A percentile compares a stretch with the other conserved stretches of the same genome.
Evolutionary conservation across 2,329 filamentous ascomycete species (phyloP).

Genomic region (Clonostachys chloroleuca): DNA sequence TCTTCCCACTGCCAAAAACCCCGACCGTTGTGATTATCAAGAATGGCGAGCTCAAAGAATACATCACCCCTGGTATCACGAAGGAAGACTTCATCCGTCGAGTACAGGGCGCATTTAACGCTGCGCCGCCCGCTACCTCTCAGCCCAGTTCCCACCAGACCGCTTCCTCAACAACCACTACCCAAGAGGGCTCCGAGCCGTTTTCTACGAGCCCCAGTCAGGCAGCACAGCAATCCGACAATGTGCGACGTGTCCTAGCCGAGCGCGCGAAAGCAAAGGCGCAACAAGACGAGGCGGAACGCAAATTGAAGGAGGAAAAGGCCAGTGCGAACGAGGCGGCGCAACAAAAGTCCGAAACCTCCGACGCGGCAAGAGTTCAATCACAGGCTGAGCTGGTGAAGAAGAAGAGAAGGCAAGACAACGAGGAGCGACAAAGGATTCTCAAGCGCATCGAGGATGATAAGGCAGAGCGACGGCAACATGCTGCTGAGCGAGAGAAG

Average conservation of each 20-base stretch:
- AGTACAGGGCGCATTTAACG: constrained; percentile 24
- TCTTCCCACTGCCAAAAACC: constrained; percentile 75
- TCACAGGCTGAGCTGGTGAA: constrained; percentile 51
- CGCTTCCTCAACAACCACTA: constrained; percentile 5
- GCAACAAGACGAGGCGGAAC: constrained; percentile 36
- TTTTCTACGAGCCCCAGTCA: constrained; percentile 1
- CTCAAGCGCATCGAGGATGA: constrained; percentile 74
- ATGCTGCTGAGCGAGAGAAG: constrained; percentile 44
- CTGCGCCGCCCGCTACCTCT: constrained; percentile 8
- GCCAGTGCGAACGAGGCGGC: constrained; percentile 42
- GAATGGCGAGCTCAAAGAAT: constrained; percentile 74
- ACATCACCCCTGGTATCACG: constrained; percentile 59
- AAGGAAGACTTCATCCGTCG: constrained; percentile 62
- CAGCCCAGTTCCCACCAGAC: constrained; percentile 7
- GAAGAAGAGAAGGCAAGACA: constrained; percentile 60
- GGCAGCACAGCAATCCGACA: constrained; percentile 12
- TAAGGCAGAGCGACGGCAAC: constrained; percentile 60
- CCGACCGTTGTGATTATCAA: constrained; percentile 78
- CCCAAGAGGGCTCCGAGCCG: constrained; percentile 1
- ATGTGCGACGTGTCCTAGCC: constrained; percentile 33
- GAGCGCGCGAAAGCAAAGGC: constrained; percentile 43
- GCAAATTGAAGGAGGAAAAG: constrained; percentile 44
- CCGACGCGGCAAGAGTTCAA: constrained; percentile 24
- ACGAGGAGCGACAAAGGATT: constrained; percentile 66
- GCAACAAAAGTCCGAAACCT: constrained; percentile 29